These are phyloP conservation scores for Ceratocystis harringtonii DNA, from an alignment of 2,329 filamentous ascomycete species.

Conservation along the genomic window DNA sequence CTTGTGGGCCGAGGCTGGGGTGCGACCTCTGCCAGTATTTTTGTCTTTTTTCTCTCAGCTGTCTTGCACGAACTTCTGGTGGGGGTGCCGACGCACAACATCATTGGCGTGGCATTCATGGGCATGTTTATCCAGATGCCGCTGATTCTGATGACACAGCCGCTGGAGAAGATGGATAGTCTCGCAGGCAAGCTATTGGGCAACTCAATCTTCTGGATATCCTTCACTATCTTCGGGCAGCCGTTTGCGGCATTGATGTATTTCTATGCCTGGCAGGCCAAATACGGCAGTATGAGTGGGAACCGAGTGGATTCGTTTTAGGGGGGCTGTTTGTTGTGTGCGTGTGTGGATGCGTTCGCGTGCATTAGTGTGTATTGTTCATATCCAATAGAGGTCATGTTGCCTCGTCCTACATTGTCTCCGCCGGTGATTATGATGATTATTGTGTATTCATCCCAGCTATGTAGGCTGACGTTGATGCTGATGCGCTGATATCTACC, in stretches of 20 bases:
- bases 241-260: slow-evolving; percentile 84
- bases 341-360: not conserved
- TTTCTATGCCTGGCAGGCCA: slow-evolving; percentile 97
- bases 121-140: slow-evolving; percentile 93
- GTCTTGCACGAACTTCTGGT: slow-evolving; percentile 85
- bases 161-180: slow-evolving; percentile 63
- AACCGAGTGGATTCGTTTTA: slow-evolving; percentile 20
- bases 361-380: not conserved
- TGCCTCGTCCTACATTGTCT: not conserved
- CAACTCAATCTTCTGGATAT: slow-evolving; percentile 92
- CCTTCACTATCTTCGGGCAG: slow-evolving; percentile 89
- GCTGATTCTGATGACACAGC: slow-evolving; percentile 65
- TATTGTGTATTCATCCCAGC: no score
- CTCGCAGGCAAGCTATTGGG: slow-evolving; percentile 65
- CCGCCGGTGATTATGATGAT: no score
- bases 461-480: no score
- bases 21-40: slow-evolving; percentile 51
- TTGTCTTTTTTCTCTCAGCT: slow-evolving; percentile 80
- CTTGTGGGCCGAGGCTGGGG: slow-evolving; percentile 73
- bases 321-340: not conserved
- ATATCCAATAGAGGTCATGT: not conserved
- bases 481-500: no score
- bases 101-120: slow-evolving; percentile 80
- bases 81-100: slow-evolving; percentile 85
- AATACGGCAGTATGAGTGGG: slow-evolving; percentile 71